Conservation (phyloP, 192 early-diverging fungal species). For the Linderina pennispora region DNA sequence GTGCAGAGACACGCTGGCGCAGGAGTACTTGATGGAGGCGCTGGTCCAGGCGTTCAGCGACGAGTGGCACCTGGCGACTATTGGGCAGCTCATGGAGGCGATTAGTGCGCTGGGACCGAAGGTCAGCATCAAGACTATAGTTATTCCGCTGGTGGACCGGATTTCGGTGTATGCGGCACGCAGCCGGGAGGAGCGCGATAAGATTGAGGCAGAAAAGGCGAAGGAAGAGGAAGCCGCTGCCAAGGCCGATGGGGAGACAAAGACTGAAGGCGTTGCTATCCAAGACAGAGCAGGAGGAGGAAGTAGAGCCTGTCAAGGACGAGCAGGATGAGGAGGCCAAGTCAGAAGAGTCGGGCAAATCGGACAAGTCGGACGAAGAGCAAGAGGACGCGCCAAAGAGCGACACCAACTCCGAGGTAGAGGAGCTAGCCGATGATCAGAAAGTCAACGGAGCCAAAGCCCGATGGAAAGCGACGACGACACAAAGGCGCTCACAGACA, state of each 20-base stretch:
- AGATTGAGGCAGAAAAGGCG: conserved; percentile 15
- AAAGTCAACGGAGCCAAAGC: no score
- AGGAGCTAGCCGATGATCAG: no score
- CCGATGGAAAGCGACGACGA: no score
- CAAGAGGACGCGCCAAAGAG: conserved; percentile 11
- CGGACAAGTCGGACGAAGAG: conserved; percentile 35
- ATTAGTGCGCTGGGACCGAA: conserved; percentile 85
- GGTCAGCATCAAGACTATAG: conserved; percentile 96
- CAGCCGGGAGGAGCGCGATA: conserved; percentile 56
- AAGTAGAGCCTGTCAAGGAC: not conserved
- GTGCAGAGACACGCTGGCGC: conserved; percentile 96
- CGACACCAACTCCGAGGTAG: no score
- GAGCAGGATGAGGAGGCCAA: not conserved
- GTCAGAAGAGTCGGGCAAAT: not conserved
- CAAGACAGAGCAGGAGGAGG: not conserved
- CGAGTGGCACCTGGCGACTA: conserved; percentile 90
- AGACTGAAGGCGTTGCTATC: not conserved
- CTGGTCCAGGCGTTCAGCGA: conserved; percentile 98
- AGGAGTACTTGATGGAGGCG: conserved; percentile 99
- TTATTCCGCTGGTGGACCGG: conserved; percentile 92
- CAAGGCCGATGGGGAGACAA: not conserved
- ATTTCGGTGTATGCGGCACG: conserved; percentile 87
- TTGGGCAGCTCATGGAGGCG: conserved; percentile 83
- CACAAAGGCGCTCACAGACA: no score
- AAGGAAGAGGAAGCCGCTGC: not conserved